A percentile compares a stretch with the other conserved stretches of the same genome.
phyloP scores from a whole-genome alignment of 257 asterid species.

The Solanum chmielewskii region DNA sequence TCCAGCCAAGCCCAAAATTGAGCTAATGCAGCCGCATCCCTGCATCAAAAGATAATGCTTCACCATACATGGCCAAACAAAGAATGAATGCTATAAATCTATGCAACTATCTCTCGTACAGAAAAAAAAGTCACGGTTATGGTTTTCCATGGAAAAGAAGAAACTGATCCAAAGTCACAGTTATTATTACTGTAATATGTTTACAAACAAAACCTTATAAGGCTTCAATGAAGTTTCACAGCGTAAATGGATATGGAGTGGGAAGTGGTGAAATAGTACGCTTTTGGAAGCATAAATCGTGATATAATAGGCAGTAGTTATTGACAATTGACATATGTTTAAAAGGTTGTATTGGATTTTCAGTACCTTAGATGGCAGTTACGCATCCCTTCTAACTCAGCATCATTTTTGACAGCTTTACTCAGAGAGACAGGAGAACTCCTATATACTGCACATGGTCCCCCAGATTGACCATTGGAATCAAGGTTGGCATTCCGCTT shows the following conservation, averaged over 20 bases:
- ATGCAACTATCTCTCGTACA: background rate
- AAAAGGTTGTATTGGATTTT: background rate
- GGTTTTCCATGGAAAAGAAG: background rate
- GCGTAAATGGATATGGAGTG: background rate
- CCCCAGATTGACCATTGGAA: conserved; percentile 17
- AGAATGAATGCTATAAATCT: background rate
- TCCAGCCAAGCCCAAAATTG: conserved; percentile 96
- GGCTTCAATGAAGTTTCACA: background rate
- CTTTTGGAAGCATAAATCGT: background rate
- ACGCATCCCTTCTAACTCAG: conserved; percentile 90
- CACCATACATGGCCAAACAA: background rate
- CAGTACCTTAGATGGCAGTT: conserved; percentile 76
- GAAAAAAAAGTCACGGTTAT: background rate
- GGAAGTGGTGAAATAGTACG: background rate
- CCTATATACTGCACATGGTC: conserved; percentile 40
- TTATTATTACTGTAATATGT: background rate
- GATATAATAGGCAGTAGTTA: background rate
- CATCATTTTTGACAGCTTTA: conserved; percentile 92
- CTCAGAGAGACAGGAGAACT: conserved; percentile 78
- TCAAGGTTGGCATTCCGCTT: conserved; percentile 12
- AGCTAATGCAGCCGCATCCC: conserved; percentile 96
- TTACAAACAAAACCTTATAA: background rate
- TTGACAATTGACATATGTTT: background rate
- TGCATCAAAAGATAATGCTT: conserved; percentile 12
- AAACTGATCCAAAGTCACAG: background rate